These are phyloP conservation scores for Pseudogymnoascus sp. DNA, from an alignment of 2,329 filamentous ascomycete species.

Conservation along the genomic window DNA sequence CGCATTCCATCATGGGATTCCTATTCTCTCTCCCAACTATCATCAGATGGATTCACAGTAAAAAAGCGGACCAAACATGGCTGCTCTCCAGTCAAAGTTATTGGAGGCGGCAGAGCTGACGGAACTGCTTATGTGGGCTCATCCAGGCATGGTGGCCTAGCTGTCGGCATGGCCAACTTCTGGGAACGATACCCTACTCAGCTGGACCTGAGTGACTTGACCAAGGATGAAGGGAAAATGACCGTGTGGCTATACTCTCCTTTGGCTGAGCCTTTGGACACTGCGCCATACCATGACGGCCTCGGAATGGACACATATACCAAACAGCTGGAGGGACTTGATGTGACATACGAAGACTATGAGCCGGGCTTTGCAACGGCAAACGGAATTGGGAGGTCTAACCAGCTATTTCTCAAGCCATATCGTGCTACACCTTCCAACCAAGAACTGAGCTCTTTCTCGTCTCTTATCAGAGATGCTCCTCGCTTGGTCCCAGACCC, in stretches of 20 bases:
- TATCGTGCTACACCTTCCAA: conserved; percentile 45
- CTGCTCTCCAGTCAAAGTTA: conserved; percentile 49
- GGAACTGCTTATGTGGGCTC: conserved; percentile 53
- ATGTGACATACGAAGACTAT: conserved; percentile 57
- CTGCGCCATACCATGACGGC: conserved; percentile 50
- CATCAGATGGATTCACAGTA: conserved; percentile 51
- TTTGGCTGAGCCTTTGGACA: conserved; percentile 45
- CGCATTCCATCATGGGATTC: conserved; percentile 54
- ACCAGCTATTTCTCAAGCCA: conserved; percentile 45
- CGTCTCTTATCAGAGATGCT: conserved; percentile 41
- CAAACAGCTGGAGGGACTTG: conserved; percentile 50
- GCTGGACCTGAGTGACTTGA: conserved; percentile 46
- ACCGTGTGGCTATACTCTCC: conserved; percentile 56
- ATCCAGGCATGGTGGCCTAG: conserved; percentile 48
- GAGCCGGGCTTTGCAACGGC: conserved; percentile 47
- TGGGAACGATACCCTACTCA: conserved; percentile 57
- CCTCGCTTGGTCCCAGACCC: conserved; percentile 43
- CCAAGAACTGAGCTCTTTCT: conserved; percentile 37
- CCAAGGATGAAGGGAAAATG: conserved; percentile 40
- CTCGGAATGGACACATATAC: conserved; percentile 47
- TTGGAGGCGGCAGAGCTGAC: conserved; percentile 45
- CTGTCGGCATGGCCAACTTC: conserved; percentile 50
- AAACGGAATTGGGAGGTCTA: conserved; percentile 50
- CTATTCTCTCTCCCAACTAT: conserved; percentile 49
- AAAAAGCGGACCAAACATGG: conserved; percentile 52